phyloP scores from a whole-genome alignment of 495 filamentous ascomycete genomes.

The Tetracladium setigerum region DNA sequence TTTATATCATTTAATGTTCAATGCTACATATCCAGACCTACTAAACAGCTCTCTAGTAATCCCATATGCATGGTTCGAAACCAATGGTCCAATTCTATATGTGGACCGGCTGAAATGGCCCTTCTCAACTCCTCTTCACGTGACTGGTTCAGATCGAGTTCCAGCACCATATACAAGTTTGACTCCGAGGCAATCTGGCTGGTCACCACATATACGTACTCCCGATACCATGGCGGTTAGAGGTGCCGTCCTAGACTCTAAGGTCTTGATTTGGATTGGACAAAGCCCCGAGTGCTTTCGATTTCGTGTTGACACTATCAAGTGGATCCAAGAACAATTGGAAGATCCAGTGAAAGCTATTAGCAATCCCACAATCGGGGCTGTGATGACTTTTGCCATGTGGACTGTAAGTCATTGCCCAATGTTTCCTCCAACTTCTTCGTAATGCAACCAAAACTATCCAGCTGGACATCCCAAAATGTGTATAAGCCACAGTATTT shows the following conservation, averaged over 20 bases:
- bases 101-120: neutral
- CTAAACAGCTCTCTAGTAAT: neutral
- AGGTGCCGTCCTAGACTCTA: neutral
- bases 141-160: neutral
- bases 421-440: too few species aligned
- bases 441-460: too few species aligned
- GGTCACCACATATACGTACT: neutral
- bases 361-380: neutral
- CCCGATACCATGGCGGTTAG: neutral
- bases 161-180: too few species aligned
- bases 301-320: neutral
- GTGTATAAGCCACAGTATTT: too few species aligned
- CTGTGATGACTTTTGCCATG: conserved; percentile 1
- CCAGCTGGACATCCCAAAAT: too few species aligned
- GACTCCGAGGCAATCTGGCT: too few species aligned
- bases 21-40: too few species aligned
- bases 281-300: neutral
- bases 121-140: neutral
- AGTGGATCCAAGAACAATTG: neutral
- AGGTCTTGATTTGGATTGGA: neutral
- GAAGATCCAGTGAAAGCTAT: neutral
- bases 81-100: neutral
- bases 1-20: too few species aligned
- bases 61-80: neutral
- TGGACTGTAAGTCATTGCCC: too few species aligned